Conservation (phyloP, 1,284 basidiomycete genomes). For the Bjerkandera adusta region DNA sequence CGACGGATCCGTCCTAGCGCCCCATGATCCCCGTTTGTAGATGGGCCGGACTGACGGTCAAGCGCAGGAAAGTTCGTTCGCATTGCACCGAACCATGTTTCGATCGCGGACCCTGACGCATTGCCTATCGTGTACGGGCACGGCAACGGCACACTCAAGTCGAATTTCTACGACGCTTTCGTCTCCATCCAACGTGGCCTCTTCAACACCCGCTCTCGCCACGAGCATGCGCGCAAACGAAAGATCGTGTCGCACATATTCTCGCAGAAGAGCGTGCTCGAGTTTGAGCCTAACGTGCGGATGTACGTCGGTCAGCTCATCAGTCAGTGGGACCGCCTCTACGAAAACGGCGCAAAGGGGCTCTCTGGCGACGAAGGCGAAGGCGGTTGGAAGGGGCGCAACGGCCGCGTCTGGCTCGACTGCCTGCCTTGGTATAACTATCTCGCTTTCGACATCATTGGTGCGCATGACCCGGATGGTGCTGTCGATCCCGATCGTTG, state of each 20-base stretch:
- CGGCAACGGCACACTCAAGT: conserved; percentile 77
- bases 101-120: conserved; percentile 78
- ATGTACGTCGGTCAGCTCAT: conserved; percentile 61
- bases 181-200: conserved; percentile 73
- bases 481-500: neutral
- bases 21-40: too few relatives aligned
- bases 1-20: too few relatives aligned
- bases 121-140: conserved; percentile 76
- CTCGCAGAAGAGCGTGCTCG: conserved; percentile 78
- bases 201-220: conserved; percentile 84
- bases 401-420: conserved; percentile 71
- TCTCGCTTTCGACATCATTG: conserved; percentile 88
- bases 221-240: conserved; percentile 85
- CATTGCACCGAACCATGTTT: conserved; percentile 85
- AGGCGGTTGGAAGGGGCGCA: conserved; percentile 59
- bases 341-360: conserved; percentile 51
- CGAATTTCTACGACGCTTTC: conserved; percentile 70
- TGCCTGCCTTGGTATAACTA: conserved; percentile 76
- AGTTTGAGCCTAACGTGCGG: conserved; percentile 78
- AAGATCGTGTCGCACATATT: conserved; percentile 90
- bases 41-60: conserved; percentile 6
- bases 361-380: conserved; percentile 60
- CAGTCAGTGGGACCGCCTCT: conserved; percentile 82
- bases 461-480: conserved; percentile 22
- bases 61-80: conserved; percentile 74